A percentile compares a stretch with the other conserved stretches of the same genome.
These are phyloP conservation scores for Scenedesmus sp. DNA, from an alignment of 163 green algal species.

Conservation along the genomic window DNA sequence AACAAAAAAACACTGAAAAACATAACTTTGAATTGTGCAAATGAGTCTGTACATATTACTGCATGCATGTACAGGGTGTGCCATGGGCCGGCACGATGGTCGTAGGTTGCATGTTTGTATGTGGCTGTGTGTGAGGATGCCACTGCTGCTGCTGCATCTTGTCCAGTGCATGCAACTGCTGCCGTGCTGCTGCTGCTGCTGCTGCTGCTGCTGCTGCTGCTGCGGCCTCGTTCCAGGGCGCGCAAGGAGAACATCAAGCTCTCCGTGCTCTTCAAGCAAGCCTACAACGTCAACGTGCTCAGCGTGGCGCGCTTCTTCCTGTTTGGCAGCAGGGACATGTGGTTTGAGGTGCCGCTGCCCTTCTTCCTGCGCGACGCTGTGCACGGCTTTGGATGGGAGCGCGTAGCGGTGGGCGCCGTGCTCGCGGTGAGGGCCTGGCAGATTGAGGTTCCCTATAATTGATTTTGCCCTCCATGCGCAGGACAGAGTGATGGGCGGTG, in stretches of 20 bases:
- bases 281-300: conserved; percentile 85
- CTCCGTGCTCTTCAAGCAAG: conserved; percentile 74
- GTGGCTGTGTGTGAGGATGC: no score
- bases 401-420: conserved; percentile 70
- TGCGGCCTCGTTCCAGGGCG: conserved; percentile 43
- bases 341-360: conserved; percentile 90
- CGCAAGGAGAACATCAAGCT: conserved; percentile 83
- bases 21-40: no score
- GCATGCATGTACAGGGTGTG: not conserved
- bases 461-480: no score
- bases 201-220: not conserved
- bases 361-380: conserved; percentile 75
- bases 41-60: no score
- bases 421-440: conserved; percentile 60
- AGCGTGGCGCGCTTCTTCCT: conserved; percentile 81
- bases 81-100: no score
- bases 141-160: not conserved
- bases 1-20: no score
- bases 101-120: no score
- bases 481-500: no score
- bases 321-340: conserved; percentile 86
- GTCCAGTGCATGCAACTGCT: no score
- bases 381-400: conserved; percentile 79
- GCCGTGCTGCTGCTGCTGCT: not conserved
- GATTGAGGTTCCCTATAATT: not conserved